Percentiles rank a stretch among this genome's conserved stretches.
Conservation (phyloP, 768 basidiomycete species). For the Phylloporus sp. region DNA sequence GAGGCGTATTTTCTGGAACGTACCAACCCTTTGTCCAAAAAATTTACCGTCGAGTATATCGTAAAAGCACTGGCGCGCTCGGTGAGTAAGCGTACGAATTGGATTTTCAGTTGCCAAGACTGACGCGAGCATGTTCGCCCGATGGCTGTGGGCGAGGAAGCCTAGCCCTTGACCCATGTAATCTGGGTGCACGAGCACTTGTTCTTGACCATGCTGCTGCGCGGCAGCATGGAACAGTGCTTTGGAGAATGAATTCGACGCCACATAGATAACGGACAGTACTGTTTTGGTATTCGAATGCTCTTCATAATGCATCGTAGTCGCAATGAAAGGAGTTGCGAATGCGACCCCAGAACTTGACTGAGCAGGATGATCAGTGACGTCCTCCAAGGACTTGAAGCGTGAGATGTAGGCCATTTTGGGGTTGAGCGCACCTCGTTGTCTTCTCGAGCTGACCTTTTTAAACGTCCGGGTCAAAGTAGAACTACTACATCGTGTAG, state of each 20-base stretch:
- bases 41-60: conserved; percentile 11
- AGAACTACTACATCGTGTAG: conserved; percentile 22
- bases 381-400: conserved; percentile 16
- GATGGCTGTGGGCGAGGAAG: conserved; percentile 12
- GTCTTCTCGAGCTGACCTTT: conserved; percentile 18
- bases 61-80: conserved; percentile 18
- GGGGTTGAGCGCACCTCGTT: conserved; percentile 23
- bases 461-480: conserved; percentile 17
- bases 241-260: conserved; percentile 20
- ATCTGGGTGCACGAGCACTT: conserved; percentile 7
- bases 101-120: conserved; percentile 16
- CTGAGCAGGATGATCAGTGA: conserved; percentile 15
- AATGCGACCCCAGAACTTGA: conserved; percentile 19
- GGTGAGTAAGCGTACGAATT: conserved; percentile 15
- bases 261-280: conserved; percentile 25
- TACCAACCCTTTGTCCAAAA: conserved; percentile 5
- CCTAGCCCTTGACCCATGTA: conserved; percentile 27
- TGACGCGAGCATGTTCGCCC: background rate
- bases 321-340: conserved; percentile 11
- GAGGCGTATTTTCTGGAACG: conserved; percentile 22
- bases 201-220: conserved; percentile 3
- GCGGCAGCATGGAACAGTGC: conserved; percentile 24
- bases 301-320: background rate
- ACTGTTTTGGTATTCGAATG: conserved; percentile 21
- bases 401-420: conserved; percentile 26